Percentiles rank a stretch among this genome's conserved stretches.
Evolutionary conservation across 768 basidiomycete species (phyloP).

Genomic region (Psilocybe subaeruginosa): DNA sequence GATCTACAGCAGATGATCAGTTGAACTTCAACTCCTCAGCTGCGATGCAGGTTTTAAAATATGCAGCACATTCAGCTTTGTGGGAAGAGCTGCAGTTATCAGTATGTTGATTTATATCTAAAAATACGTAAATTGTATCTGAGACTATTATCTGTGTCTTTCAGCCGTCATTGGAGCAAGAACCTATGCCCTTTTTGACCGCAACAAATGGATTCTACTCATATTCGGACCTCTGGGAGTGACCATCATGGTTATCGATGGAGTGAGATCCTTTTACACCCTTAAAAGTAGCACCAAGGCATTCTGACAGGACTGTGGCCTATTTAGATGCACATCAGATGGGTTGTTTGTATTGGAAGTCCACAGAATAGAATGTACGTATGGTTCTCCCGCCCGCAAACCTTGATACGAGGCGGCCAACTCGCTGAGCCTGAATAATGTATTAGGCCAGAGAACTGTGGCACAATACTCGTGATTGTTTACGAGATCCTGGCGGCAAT

Average conservation of each 20-base stretch:
- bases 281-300: too few relatives aligned
- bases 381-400: too few relatives aligned
- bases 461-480: not conserved
- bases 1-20: too few relatives aligned
- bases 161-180: not conserved
- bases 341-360: not conserved
- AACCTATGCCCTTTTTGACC: not conserved
- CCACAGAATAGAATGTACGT: not conserved
- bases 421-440: too few relatives aligned
- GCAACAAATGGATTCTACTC: not conserved
- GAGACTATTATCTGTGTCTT: not conserved
- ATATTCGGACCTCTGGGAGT: not conserved
- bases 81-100: conserved; percentile 10
- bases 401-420: too few relatives aligned
- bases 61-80: conserved; percentile 1
- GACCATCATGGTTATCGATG: not conserved
- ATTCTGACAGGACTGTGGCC: too few relatives aligned
- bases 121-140: too few relatives aligned
- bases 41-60: too few relatives aligned
- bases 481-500: not conserved
- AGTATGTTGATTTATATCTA: not conserved
- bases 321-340: not conserved
- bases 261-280: not conserved
- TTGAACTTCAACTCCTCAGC: too few relatives aligned
- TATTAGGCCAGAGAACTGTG: too few relatives aligned